Percentiles rank a stretch among this genome's conserved stretches.
phyloP scores from a whole-genome alignment of 1,284 basidiomycete species.

The Ganoderma leucocontextum region DNA sequence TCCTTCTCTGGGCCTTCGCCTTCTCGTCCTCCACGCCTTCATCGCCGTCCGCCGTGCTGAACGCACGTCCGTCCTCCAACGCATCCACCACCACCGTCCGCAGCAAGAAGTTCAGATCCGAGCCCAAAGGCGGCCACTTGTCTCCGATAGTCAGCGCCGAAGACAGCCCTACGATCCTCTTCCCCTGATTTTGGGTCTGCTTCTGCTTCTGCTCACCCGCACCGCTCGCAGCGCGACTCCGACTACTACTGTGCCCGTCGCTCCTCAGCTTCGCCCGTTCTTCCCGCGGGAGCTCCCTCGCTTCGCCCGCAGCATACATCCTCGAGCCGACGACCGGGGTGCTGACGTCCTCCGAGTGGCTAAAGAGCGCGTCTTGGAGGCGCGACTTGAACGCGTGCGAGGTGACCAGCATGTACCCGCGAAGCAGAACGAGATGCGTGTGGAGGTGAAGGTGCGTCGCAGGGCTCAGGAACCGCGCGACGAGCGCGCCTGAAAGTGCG shows the following conservation, averaged over 20 bases:
- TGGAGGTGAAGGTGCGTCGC: conserved; percentile 63
- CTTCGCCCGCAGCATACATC: conserved; percentile 24
- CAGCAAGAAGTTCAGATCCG: conserved; percentile 83
- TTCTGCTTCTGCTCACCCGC: not conserved
- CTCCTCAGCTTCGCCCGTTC: conserved; percentile 11
- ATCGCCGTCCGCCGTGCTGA: conserved; percentile 19
- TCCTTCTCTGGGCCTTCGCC: conserved; percentile 39
- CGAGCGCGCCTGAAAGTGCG: conserved; percentile 65
- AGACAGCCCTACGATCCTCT: conserved; percentile 80
- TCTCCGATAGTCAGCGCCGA: conserved; percentile 72
- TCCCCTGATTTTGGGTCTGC: conserved; percentile 24
- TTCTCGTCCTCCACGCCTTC: conserved; percentile 37
- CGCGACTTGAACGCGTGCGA: conserved; percentile 71
- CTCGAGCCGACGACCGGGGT: conserved; percentile 31
- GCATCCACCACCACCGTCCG: conserved; percentile 84
- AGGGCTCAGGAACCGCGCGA: conserved; percentile 65
- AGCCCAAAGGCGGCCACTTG: conserved; percentile 86
- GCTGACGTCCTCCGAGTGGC: conserved; percentile 63
- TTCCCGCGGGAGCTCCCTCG: conserved; percentile 16
- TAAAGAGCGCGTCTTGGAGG: conserved; percentile 72
- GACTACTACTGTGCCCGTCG: conserved; percentile 15
- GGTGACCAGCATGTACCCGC: conserved; percentile 74
- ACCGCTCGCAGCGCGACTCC: conserved; percentile 10
- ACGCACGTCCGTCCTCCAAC: conserved; percentile 48
- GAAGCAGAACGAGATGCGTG: conserved; percentile 70